Evolutionary conservation across 1,139 yeast genomes (phyloP).

Genomic region (Hanseniaspora sp.): DNA sequence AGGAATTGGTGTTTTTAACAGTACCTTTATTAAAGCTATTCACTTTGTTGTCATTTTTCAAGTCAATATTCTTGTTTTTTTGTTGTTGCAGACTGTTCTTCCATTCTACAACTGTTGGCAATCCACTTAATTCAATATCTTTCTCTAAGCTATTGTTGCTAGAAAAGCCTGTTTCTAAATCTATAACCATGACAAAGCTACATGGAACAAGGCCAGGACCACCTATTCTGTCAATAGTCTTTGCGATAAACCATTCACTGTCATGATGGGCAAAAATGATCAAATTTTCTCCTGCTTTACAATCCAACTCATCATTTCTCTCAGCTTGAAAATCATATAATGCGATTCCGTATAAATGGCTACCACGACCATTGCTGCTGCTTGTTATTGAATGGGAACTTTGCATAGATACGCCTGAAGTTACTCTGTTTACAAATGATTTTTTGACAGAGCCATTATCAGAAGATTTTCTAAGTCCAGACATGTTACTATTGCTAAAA

Average conservation of each 20-base stretch:
- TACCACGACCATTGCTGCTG: neutral
- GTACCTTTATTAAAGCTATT: neutral
- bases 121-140: conserved; percentile 46
- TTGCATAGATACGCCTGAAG: neutral
- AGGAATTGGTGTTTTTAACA: too few species aligned
- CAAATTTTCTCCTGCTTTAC: conserved; percentile 67
- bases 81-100: conserved; percentile 73
- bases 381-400: neutral
- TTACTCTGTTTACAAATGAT: conserved; percentile 7
- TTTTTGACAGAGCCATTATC: conserved; percentile 3
- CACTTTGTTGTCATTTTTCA: conserved; percentile 15
- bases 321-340: conserved; percentile 75
- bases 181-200: conserved; percentile 66
- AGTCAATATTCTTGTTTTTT: conserved; percentile 64
- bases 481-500: neutral
- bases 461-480: neutral
- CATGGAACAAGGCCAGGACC: conserved; percentile 91
- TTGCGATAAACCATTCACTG: conserved; percentile 92
- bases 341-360: conserved; percentile 42
- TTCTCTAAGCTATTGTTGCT: conserved; percentile 33
- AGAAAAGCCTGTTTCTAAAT: conserved; percentile 46
- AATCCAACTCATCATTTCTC: conserved; percentile 68
- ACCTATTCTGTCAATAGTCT: conserved; percentile 78
- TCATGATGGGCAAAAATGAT: conserved; percentile 89
- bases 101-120: conserved; percentile 89